Evolutionary conservation across 768 basidiomycete species (phyloP), one percentile per base, ranked within the genome.

Genomic region (Saitozyma sp.): DNA sequence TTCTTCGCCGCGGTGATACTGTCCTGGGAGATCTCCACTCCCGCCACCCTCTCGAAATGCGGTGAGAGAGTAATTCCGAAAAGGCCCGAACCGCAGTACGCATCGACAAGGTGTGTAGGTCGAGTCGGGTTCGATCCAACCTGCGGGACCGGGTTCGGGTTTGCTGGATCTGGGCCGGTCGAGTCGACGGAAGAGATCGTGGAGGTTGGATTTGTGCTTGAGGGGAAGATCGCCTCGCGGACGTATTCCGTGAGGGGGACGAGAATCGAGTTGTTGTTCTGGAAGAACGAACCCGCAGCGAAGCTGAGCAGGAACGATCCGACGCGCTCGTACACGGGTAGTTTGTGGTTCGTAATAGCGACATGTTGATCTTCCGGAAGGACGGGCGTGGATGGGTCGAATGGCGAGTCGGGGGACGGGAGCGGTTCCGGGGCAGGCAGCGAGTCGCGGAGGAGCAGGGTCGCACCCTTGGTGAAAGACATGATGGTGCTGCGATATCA

Each of bases 191-290:
- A 16, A 29, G 51, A 52, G 13, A 3, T 10, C 11, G 16, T n/a
- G 9, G 58, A 49, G 6, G 59, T 16, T 29, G 29, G 2, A 10
- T 57, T 20, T 11, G 56, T 54, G 7, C 40, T 8, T 19, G 67
- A 20, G 0, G 74, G 79, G 70, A 70, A 72, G 45, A 74, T 70
- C n/a, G 74, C 76, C 50, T 88, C 84, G 50, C 84, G 84, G 58
- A 95, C 92, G 80, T 94, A 91, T 63, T 85, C 76, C n/a, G 90
- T 89, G 55, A 99, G 84, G 0, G 91, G 87, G 7, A 87, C 83
- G 38, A 98, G 85, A 45, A 95, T 89, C 8, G 90, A 87, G 75
- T 95, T 94, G 84, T 99, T 99, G 83, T 97, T 97, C 76, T 99
- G 95, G 85, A 98, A 98, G 83, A 98, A 99, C 5, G 91, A 89